Base-by-base conservation (phyloP, 176 grass and related monocot species). In the Hsuehochloa calcarea region DNA sequence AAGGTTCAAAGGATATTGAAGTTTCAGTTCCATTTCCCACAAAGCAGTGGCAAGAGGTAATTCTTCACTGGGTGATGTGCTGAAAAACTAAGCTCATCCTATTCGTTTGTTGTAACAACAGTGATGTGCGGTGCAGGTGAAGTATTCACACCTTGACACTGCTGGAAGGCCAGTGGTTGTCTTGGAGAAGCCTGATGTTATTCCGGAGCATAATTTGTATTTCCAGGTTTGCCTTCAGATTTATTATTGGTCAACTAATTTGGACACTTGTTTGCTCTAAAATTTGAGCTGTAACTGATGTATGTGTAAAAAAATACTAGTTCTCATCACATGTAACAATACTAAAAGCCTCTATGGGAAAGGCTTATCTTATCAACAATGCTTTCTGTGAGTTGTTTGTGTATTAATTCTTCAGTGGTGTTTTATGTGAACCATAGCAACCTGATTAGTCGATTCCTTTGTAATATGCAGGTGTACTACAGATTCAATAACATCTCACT, bases 121-220 rank as follows among this genome's bases (percentile, higher is more conserved):
- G 70, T 89, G 23, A 47, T 70, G 43, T 74, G 26, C 72, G 74
- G 59, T 89, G 68, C 90, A 99, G 97, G 90, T 96, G 62, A 99
- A 99, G 79, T 94, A 92, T 94, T 95, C 97, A 68, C 93, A 99
- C 59, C 93, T 99, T 78, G 97, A 99, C 62, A 94, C 92, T 88
- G 74, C 87, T 51, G 97, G 97, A 83, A 95, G 97, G 39, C 93
- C 93, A 68, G 97, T 99, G 67, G 64, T 92, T 26, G 86, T 94
- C 83, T 81, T 96, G 65, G 93, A 99, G 87, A 99, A 94, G 72
- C 74, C 75, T 84, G 91, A 92, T 90, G 93, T 99, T 87, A 89
- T 96, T 88, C 97, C 97, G 5, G 97, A 99, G 86, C 90, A 96
- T 88, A 99, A 96, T 80, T 70, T 96, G 23, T 87, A 96, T 92